Conservation (phyloP, 2,329 filamentous ascomycete species). For the Colletotrichum karsti region DNA sequence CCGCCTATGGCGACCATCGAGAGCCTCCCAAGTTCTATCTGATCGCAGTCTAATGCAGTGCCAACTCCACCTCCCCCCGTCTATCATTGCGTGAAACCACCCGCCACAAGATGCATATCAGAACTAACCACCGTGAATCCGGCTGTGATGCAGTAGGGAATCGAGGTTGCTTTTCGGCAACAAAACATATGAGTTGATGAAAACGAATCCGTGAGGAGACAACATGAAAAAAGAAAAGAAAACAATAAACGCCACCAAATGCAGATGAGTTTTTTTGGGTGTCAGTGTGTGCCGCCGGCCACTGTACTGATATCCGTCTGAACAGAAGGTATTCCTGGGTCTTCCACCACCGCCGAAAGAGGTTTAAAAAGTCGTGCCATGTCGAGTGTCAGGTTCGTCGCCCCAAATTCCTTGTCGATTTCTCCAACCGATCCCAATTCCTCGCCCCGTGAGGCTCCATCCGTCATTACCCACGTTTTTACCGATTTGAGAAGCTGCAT, state of each 20-base stretch:
- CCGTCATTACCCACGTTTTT: constrained; percentile 67
- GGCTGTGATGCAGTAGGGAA: constrained; percentile 31
- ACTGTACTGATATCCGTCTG: constrained; percentile 47
- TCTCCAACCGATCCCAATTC: constrained; percentile 74
- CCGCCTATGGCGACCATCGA: constrained; percentile 26
- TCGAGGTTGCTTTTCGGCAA: constrained; percentile 30
- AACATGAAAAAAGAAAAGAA: constrained; percentile 8
- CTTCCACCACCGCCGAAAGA: constrained; percentile 54
- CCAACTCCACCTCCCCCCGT: constrained; percentile 38
- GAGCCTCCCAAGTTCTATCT: constrained; percentile 35
- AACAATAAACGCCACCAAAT: constrained; percentile 34
- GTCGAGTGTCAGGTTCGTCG: constrained; percentile 71
- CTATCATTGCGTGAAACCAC: constrained; percentile 34
- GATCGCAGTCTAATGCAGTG: constrained; percentile 39
- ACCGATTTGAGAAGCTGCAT: constrained; percentile 69
- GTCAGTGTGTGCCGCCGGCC: constrained; percentile 42
- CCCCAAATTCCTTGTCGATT: constrained; percentile 73
- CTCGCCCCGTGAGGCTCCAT: constrained; percentile 71
- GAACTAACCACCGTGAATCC: constrained; percentile 30
- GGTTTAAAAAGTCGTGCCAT: constrained; percentile 78
- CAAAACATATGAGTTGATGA: constrained; percentile 27
- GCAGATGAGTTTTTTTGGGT: constrained; percentile 35
- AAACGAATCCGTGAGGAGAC: constrained; percentile 25
- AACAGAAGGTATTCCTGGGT: constrained; percentile 50
- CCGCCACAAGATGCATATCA: constrained; percentile 32